Conservation (phyloP, 306 rosid species). For the Alnus glutinosa region DNA sequence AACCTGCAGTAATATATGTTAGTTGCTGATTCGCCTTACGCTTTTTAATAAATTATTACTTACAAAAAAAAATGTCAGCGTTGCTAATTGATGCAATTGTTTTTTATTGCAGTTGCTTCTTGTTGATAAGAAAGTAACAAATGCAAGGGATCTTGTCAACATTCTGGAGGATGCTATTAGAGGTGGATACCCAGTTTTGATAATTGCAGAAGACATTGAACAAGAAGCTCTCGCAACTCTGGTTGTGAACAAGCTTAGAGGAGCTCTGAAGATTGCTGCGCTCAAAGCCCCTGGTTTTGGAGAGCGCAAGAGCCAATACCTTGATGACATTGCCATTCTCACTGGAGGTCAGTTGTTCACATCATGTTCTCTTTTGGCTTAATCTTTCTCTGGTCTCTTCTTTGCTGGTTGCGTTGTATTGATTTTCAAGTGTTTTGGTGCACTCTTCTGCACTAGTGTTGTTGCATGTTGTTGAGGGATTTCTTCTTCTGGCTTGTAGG, state of each 20-base stretch:
- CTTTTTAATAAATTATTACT: too few relatives aligned
- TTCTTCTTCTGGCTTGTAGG: conserved; percentile 43
- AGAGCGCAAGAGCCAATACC: conserved; percentile 99
- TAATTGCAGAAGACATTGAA: conserved; percentile 92
- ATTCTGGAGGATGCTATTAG: conserved; percentile 93
- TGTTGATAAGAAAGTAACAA: conserved; percentile 91
- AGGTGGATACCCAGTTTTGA: conserved; percentile 80
- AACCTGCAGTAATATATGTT: neutral
- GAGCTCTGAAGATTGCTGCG: conserved; percentile 96
- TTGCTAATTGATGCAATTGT: neutral
- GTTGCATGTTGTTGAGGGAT: conserved; percentile 8
- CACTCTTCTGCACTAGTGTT: neutral
- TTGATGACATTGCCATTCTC: conserved; percentile 92
- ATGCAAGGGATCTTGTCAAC: conserved; percentile 89
- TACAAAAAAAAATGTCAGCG: neutral
- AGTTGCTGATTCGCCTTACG: neutral
- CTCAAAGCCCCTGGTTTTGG: conserved; percentile 99
- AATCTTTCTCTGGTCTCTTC: neutral
- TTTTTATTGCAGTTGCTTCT: conserved; percentile 76
- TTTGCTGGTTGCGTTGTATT: neutral
- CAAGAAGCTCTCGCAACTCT: conserved; percentile 98
- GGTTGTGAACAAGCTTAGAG: conserved; percentile 96
- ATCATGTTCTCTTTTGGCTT: neutral
- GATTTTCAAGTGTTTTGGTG: neutral
- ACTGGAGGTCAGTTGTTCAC: conserved; percentile 66